These are phyloP conservation scores for Platanthera guangdongensis DNA, from an alignment of 106 monocot species.

Conservation along the genomic window DNA sequence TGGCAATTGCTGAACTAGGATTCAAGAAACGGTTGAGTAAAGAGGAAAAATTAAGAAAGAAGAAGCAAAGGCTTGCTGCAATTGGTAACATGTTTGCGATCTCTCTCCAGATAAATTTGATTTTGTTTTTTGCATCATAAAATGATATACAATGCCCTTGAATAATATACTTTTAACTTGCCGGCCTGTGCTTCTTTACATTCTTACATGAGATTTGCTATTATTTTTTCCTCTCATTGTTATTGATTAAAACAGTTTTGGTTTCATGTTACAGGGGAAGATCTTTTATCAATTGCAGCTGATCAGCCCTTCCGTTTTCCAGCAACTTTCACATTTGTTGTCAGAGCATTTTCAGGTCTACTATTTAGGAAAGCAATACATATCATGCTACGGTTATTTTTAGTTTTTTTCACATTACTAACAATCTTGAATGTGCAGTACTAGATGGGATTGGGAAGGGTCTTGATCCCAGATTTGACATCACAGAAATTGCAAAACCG, in stretches of 20 bases:
- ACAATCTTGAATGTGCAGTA: slow-evolving; percentile 39
- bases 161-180: background rate
- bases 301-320: slow-evolving; percentile 99
- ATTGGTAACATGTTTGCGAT: slow-evolving; percentile 48
- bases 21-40: slow-evolving; percentile 81
- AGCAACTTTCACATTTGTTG: slow-evolving; percentile 99
- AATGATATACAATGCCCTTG: background rate
- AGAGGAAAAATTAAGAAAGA: slow-evolving; percentile 88
- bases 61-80: slow-evolving; percentile 92
- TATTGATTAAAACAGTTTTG: background rate
- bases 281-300: slow-evolving; percentile 92
- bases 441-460: slow-evolving; percentile 99
- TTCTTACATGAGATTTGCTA: background rate
- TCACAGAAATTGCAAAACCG: slow-evolving; percentile 99
- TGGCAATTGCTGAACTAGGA: slow-evolving; percentile 73
- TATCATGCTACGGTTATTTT: background rate
- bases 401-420: background rate
- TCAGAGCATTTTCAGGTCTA: slow-evolving; percentile 96
- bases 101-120: background rate
- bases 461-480: slow-evolving; percentile 97
- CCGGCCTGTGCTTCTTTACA: background rate
- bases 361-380: background rate
- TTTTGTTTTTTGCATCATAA: background rate
- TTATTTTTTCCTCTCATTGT: background rate
- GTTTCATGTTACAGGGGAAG: slow-evolving; percentile 64